Evolutionary conservation across 371 early-diverging fungal species (phyloP), one percentile per base, ranked within the genome.

Genomic region (Circinella minor): DNA sequence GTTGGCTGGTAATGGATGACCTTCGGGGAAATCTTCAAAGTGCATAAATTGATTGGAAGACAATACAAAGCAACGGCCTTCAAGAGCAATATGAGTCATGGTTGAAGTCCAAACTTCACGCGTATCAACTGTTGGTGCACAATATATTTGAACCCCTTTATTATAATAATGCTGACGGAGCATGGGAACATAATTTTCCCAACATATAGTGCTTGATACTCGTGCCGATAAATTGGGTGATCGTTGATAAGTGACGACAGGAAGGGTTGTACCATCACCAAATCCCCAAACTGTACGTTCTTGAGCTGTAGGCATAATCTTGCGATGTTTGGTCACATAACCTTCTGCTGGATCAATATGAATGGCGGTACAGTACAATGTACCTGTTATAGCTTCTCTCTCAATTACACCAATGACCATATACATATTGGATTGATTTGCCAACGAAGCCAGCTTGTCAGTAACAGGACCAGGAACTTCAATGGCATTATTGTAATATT

Each of bases 101-200:
- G 71, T 65, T 3, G 68, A 59, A 13, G 54, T 36, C 71, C 71
- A 74, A 15, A 36, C 61, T 17, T 55, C 57, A 38, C 75, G 71
- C 36, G 57, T 64, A 46, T 74, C 75, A 4, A 68, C 75, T 3
- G 75, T 74, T 1, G 75, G 75, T 34, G 75, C 75, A 54, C 75
- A 74, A 54, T 74, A 74, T 4, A 74, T 48, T 34, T 74, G 75
- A 10, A 71, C 68, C 3, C 68, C 69, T 51, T 74, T 48, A 14
- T 27, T 49, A 49, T 69, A 74, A 36, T 67, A 61, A 39, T 68
- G 46, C 15, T 20, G 27, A 27, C 75, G 68, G 17, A 74, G 55
- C 60, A 74, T 55, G 57, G 75, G 75, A 68, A 74, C 69, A 38
- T 74, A 74, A 46, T 74, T 74, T 55, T 74, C 75, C 75, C 75